Evolutionary conservation across 2,329 filamentous ascomycete species (phyloP).

Genomic region (Trichoderma semiorbis): DNA sequence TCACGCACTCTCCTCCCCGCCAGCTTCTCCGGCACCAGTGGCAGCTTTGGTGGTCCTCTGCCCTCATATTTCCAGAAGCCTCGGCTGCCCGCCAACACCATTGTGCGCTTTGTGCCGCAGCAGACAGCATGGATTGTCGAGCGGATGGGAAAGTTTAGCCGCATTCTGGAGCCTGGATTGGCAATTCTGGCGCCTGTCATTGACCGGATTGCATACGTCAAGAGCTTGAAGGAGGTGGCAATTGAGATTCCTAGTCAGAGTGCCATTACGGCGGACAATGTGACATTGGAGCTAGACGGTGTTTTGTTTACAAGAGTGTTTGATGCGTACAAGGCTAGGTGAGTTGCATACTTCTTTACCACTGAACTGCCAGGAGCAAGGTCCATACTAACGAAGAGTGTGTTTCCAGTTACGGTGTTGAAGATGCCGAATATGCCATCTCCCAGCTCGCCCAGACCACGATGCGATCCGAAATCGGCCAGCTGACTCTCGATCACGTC

Average conservation of each 20-base stretch:
- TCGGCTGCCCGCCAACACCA: constrained; percentile 82
- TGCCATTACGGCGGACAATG: constrained; percentile 97
- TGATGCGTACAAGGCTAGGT: constrained; percentile 97
- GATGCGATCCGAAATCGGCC: constrained; percentile 97
- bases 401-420: constrained; percentile 77
- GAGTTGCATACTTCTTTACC: constrained; percentile 27
- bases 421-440: constrained; percentile 98
- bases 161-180: constrained; percentile 87
- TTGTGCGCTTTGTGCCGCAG: constrained; percentile 96
- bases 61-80: constrained; percentile 77
- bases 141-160: constrained; percentile 96
- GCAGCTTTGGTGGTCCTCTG: constrained; percentile 32
- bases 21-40: constrained; percentile 26
- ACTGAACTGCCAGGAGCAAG: not conserved
- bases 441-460: constrained; percentile 97
- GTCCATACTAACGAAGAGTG: not conserved
- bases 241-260: constrained; percentile 97
- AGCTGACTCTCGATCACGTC: constrained; percentile 93
- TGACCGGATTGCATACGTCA: constrained; percentile 96
- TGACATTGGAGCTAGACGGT: constrained; percentile 92
- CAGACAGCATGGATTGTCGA: constrained; percentile 99
- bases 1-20: constrained; percentile 33
- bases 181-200: constrained; percentile 85
- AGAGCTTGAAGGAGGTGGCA: constrained; percentile 91
- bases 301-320: constrained; percentile 95